Percentiles rank a stretch among this genome's conserved stretches.
Evolutionary conservation across 1,284 basidiomycete species (phyloP).

Genomic region (Heliocybe sulcata): DNA sequence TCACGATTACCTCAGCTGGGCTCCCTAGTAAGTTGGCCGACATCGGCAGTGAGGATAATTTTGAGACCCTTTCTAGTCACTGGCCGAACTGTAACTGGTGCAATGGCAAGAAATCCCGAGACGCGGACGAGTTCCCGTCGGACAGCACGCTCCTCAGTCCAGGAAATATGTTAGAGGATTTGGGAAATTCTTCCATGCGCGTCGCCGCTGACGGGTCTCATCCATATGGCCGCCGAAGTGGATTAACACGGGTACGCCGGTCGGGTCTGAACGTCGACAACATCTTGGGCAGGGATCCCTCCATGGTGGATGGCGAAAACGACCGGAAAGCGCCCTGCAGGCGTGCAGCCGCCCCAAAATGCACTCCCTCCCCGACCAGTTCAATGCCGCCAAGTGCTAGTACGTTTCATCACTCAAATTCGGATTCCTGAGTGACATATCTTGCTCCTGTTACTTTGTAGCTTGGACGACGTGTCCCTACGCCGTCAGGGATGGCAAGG

Average conservation of each 20-base stretch:
- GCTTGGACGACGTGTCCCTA: conserved; percentile 59
- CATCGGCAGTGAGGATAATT: conserved; percentile 7
- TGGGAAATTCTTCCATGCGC: background rate
- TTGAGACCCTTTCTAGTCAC: conserved; percentile 34
- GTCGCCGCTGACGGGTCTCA: background rate
- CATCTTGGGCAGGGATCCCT: conserved; percentile 4
- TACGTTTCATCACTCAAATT: conserved; percentile 6
- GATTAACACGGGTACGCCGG: background rate
- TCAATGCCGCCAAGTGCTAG: conserved; percentile 12
- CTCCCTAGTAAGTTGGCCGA: conserved; percentile 40
- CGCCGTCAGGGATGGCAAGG: conserved; percentile 44
- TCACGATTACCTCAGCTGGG: conserved; percentile 49
- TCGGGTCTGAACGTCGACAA: background rate
- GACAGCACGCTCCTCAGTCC: background rate
- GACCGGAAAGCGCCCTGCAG: conserved; percentile 13
- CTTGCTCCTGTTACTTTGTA: conserved; percentile 14
- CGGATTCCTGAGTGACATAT: background rate
- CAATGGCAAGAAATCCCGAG: conserved; percentile 30
- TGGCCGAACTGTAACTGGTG: conserved; percentile 48
- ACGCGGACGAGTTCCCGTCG: background rate
- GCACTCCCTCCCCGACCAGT: conserved; percentile 36
- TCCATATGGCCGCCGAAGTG: background rate
- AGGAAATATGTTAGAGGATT: background rate
- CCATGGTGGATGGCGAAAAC: conserved; percentile 14
- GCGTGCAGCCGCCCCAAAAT: conserved; percentile 13